A percentile compares a stretch with the other conserved stretches of the same genome.
Evolutionary conservation across 1,284 basidiomycete genomes (phyloP).

Genomic region (Earliella scabrosa): DNA sequence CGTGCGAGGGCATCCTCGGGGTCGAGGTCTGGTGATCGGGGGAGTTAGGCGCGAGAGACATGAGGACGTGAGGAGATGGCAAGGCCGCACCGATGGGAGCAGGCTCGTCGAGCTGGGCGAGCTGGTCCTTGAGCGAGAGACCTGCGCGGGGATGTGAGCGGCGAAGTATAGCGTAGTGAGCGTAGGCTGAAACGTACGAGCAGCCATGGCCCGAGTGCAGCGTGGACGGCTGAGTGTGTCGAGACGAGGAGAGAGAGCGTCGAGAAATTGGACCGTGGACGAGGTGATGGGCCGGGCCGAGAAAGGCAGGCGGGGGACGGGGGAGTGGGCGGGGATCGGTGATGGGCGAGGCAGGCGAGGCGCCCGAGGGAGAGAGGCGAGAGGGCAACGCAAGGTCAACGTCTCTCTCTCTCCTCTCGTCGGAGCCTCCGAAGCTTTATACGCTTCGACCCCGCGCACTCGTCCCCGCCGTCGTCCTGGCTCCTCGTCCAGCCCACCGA

Average conservation of each 20-base stretch:
- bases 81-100: constrained; percentile 62
- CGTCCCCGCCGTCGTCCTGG: constrained; percentile 35
- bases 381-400: not conserved
- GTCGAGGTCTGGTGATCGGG: constrained; percentile 65
- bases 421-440: constrained; percentile 26
- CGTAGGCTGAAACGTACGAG: constrained; percentile 16
- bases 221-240: no score
- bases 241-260: constrained; percentile 2
- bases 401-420: not conserved
- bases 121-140: constrained; percentile 78
- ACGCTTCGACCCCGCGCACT: constrained; percentile 26
- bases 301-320: constrained; percentile 15
- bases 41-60: constrained; percentile 19
- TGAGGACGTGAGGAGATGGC: constrained; percentile 6
- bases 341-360: constrained; percentile 5
- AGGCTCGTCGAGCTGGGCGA: constrained; percentile 76
- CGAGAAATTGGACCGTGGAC: constrained; percentile 8
- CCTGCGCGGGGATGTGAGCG: constrained; percentile 41
- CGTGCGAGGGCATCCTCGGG: constrained; percentile 62
- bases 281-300: constrained; percentile 2
- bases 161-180: constrained; percentile 17
- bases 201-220: constrained; percentile 23
- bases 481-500: constrained; percentile 30
- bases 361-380: not conserved
- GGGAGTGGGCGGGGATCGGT: not conserved